Conservation (phyloP, 2,329 filamentous ascomycete species). For the Xylariaceae sp. region DNA sequence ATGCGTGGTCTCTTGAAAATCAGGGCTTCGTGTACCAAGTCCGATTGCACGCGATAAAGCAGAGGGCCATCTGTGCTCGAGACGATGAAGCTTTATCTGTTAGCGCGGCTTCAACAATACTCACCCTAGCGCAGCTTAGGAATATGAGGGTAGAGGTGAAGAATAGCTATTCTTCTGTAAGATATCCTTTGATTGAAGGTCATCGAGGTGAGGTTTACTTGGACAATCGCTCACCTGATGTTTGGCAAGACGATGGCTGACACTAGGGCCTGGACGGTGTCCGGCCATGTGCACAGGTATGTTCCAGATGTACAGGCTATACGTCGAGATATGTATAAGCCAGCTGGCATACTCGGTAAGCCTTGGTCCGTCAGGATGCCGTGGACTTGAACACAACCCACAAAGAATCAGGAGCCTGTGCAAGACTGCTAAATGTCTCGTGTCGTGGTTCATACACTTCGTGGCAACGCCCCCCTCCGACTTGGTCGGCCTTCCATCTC, state of each 20-base stretch:
- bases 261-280: constrained; percentile 8
- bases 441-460: constrained; percentile 32
- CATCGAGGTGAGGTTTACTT: constrained; percentile 15
- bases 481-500: constrained; percentile 31
- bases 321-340: constrained; percentile 20
- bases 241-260: constrained; percentile 1
- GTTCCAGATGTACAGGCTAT: constrained; percentile 26
- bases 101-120: constrained; percentile 14
- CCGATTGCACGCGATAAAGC: constrained; percentile 33
- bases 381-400: constrained; percentile 22
- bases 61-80: constrained; percentile 29
- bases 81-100: constrained; percentile 19
- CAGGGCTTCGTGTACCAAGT: constrained; percentile 32
- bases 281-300: constrained; percentile 15
- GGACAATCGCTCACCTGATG: neutral
- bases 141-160: constrained; percentile 29
- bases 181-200: constrained; percentile 8
- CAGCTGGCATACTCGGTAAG: constrained; percentile 22
- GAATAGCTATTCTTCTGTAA: constrained; percentile 22
- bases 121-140: constrained; percentile 28
- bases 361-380: constrained; percentile 9
- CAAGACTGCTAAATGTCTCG: constrained; percentile 32
- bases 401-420: constrained; percentile 31
- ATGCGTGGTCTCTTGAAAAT: constrained; percentile 25
- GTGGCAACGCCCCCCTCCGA: constrained; percentile 24